Percentiles rank a stretch among this genome's conserved stretches.
Conservation (phyloP, 257 asterid species). For the Solanum clarkiae region DNA sequence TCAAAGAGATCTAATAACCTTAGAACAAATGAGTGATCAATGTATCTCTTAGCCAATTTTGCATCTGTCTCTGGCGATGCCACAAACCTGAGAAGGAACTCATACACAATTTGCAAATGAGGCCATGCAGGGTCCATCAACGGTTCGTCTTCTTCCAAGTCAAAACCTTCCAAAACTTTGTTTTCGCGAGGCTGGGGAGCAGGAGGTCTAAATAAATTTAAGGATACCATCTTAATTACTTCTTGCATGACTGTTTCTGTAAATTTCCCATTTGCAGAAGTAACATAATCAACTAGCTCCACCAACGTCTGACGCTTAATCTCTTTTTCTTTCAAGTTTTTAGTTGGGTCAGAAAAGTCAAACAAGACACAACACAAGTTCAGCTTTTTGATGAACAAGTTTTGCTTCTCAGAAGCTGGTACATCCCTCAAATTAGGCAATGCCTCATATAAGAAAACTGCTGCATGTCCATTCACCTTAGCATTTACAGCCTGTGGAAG, state of each 20-base stretch:
- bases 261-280: conserved; percentile 66
- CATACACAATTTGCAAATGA: conserved; percentile 81
- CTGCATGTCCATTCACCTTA: conserved; percentile 37
- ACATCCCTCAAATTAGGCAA: conserved; percentile 76
- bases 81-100: conserved; percentile 69
- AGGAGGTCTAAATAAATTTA: conserved; percentile 56
- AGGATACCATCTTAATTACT: conserved; percentile 54
- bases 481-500: conserved; percentile 14
- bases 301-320: conserved; percentile 75
- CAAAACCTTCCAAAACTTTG: conserved; percentile 54
- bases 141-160: conserved; percentile 86
- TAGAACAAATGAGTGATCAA: conserved; percentile 76
- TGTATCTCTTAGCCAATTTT: conserved; percentile 73
- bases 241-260: conserved; percentile 55
- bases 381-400: conserved; percentile 55
- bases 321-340: conserved; percentile 74
- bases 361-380: conserved; percentile 56
- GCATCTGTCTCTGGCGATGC: conserved; percentile 87
- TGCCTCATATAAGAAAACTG: conserved; percentile 44
- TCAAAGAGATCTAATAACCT: conserved; percentile 75
- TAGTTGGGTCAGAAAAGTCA: conserved; percentile 75
- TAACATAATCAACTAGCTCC: conserved; percentile 68
- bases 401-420: conserved; percentile 68
- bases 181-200: conserved; percentile 61
- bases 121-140: conserved; percentile 88